These are phyloP conservation scores for Fusarium albosuccineum DNA, from an alignment of 2,329 filamentous ascomycete genomes.

Conservation along the genomic window DNA sequence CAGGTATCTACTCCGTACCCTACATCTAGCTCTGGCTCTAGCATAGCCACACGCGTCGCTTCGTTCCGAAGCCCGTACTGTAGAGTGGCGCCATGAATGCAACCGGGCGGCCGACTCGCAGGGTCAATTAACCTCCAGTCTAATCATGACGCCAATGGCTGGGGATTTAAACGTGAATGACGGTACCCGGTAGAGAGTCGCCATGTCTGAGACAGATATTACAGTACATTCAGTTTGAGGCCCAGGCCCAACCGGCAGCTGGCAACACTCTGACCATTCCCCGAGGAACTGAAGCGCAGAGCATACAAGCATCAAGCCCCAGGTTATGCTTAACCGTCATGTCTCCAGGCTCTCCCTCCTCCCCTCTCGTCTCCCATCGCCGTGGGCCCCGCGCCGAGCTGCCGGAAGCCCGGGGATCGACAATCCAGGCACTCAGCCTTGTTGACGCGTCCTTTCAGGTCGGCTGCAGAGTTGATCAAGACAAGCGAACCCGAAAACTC, in stretches of 20 bases:
- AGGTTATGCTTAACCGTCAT: constrained; percentile 3
- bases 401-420: constrained; percentile 1
- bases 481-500: background rate
- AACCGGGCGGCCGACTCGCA: constrained; percentile 22
- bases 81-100: constrained; percentile 10
- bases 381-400: background rate
- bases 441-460: constrained; percentile 2
- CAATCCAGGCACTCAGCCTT: constrained; percentile 8
- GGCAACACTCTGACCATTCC: no score
- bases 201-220: background rate
- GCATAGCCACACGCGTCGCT: constrained; percentile 33
- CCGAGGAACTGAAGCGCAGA: background rate
- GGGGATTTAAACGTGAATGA: background rate
- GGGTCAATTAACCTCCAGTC: constrained; percentile 5
- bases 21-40: background rate
- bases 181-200: background rate
- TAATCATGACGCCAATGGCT: constrained; percentile 7
- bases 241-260: background rate
- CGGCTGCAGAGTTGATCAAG: background rate
- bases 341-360: background rate
- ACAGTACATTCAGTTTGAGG: background rate
- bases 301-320: background rate
- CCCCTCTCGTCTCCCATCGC: no score
- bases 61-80: constrained; percentile 17
- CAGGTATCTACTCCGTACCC: constrained; percentile 4